These are phyloP conservation scores for Candida hispaniensis DNA, from an alignment of 805 yeast species.

Conservation along the genomic window DNA sequence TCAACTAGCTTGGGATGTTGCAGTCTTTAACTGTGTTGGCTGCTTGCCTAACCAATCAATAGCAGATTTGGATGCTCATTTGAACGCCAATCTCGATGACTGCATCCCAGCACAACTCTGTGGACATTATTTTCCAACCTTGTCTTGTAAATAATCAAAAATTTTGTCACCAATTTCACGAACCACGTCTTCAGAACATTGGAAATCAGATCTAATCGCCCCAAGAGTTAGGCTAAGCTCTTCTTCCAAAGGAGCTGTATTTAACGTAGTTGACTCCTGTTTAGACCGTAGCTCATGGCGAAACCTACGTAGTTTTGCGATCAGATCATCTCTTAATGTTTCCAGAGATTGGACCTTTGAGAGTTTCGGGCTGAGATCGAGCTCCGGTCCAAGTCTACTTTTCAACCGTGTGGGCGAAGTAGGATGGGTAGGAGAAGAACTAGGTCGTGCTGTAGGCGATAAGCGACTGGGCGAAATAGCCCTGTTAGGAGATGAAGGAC, in stretches of 20 bases:
- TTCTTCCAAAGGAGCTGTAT: no score
- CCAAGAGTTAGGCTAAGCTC: background rate
- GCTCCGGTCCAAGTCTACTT: no score
- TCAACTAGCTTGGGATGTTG: background rate
- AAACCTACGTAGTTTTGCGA: slow-evolving; percentile 4
- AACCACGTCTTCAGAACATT: slow-evolving; percentile 1
- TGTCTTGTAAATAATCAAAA: background rate
- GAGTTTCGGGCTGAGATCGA: no score
- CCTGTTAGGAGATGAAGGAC: slow-evolving; percentile 12
- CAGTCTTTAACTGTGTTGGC: background rate
- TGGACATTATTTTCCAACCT: background rate
- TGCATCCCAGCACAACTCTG: background rate
- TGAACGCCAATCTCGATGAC: background rate
- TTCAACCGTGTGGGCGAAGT: no score
- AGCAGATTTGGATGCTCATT: background rate
- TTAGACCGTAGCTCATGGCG: slow-evolving; percentile 1
- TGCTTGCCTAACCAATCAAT: no score
- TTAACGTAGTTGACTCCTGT: no score
- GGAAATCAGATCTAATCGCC: slow-evolving; percentile 1
- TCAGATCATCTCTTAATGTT: slow-evolving; percentile 4
- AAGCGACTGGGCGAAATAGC: slow-evolving; percentile 3
- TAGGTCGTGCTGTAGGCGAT: slow-evolving; percentile 1
- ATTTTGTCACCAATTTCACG: slow-evolving; percentile 15
- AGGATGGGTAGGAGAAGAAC: no score
- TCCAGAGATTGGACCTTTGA: slow-evolving; percentile 2